Percentiles rank a stretch among this genome's conserved stretches.
Conservation (phyloP, 208 protist species). For the Kentomonas sorsogonicus region DNA sequence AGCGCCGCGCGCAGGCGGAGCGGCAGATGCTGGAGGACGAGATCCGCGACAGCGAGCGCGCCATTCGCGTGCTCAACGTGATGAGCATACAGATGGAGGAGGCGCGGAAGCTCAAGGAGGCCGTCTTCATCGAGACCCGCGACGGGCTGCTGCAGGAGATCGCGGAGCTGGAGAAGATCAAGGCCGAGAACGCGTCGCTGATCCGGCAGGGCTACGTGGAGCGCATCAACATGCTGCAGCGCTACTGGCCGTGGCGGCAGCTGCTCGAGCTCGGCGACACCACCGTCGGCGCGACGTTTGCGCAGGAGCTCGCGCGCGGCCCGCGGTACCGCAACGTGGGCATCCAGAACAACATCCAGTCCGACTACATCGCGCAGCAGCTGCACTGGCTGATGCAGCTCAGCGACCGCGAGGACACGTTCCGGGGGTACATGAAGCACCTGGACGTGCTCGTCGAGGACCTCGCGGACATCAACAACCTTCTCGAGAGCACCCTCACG, state of each 20-base stretch:
- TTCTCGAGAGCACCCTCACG: slow-evolving; percentile 65
- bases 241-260: slow-evolving; percentile 86
- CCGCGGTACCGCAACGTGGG: slow-evolving; percentile 76
- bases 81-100: slow-evolving; percentile 53
- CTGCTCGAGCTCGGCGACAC: slow-evolving; percentile 75
- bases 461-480: slow-evolving; percentile 76
- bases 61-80: slow-evolving; percentile 33
- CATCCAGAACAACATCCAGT: slow-evolving; percentile 79
- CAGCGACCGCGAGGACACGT: slow-evolving; percentile 41
- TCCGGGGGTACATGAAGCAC: slow-evolving; percentile 51
- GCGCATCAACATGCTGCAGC: slow-evolving; percentile 74
- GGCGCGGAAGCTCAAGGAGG: slow-evolving; percentile 29
- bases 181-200: slow-evolving; percentile 25
- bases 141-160: slow-evolving; percentile 41
- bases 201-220: slow-evolving; percentile 64
- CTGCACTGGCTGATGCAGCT: slow-evolving; percentile 70
- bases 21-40: slow-evolving; percentile 47
- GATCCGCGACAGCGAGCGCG: slow-evolving; percentile 42
- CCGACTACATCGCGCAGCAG: slow-evolving; percentile 71
- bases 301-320: slow-evolving; percentile 71
- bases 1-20: slow-evolving; percentile 45
- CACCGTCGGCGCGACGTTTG: slow-evolving; percentile 65
- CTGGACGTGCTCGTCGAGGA: slow-evolving; percentile 77
- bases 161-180: slow-evolving; percentile 22
- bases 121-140: slow-evolving; percentile 18